These are phyloP conservation scores for Penicillium lividum DNA, from an alignment of 495 filamentous ascomycete genomes.

Conservation along the genomic window DNA sequence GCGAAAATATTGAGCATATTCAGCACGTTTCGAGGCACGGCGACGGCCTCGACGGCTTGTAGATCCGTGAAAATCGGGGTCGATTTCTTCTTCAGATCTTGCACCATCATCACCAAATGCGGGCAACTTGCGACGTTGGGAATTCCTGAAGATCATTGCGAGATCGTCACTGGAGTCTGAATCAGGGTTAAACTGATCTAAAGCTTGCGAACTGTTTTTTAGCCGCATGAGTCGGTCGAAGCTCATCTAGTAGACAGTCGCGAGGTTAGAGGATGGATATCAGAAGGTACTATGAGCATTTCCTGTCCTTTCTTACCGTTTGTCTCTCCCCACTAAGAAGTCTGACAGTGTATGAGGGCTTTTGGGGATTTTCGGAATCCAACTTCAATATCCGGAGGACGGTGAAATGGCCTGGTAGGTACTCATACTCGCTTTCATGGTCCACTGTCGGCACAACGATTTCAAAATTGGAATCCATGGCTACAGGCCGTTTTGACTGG, in stretches of 20 bases:
- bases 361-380: constrained; percentile 24
- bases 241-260: constrained; percentile 24
- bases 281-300: neutral
- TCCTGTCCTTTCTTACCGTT: constrained; percentile 35
- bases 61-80: neutral
- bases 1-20: constrained; percentile 9
- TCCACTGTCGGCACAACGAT: constrained; percentile 36
- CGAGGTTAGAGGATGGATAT: constrained; percentile 14
- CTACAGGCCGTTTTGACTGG: neutral
- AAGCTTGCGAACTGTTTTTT: constrained; percentile 33
- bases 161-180: constrained; percentile 18
- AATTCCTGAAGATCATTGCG: neutral
- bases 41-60: neutral
- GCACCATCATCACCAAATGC: constrained; percentile 15
- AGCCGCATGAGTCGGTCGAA: constrained; percentile 30
- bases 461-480: constrained; percentile 23
- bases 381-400: constrained; percentile 43
- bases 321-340: constrained; percentile 48
- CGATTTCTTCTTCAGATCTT: constrained; percentile 7
- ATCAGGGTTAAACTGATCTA: constrained; percentile 24
- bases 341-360: constrained; percentile 43
- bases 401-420: constrained; percentile 46
- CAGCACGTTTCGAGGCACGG: neutral
- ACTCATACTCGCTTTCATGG: constrained; percentile 49
- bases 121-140: neutral